Evolutionary conservation across 2,329 filamentous ascomycete genomes (phyloP).

Genomic region (Fusarium foetens): DNA sequence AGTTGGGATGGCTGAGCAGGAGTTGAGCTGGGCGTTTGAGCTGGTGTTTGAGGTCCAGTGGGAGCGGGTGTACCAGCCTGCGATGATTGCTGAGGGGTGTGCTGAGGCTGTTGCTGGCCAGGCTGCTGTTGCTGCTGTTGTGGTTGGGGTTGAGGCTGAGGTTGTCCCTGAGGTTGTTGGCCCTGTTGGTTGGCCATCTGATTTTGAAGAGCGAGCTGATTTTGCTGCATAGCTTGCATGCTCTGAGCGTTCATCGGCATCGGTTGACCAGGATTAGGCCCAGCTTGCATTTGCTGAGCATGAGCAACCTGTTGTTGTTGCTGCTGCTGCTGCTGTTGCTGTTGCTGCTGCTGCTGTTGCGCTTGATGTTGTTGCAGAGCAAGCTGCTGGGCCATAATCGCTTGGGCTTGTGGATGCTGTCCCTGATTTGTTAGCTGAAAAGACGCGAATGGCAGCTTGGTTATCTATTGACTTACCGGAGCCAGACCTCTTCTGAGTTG

Average conservation of each 20-base stretch:
- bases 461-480: conserved; percentile 51
- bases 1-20: conserved; percentile 49
- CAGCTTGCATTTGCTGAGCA: conserved; percentile 54
- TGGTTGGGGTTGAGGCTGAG: conserved; percentile 42
- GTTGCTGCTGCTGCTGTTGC: conserved; percentile 47
- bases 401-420: conserved; percentile 48
- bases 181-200: conserved; percentile 47
- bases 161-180: conserved; percentile 44
- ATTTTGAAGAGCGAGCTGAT: conserved; percentile 50
- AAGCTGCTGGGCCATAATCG: conserved; percentile 56
- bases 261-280: conserved; percentile 58
- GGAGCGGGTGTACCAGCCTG: conserved; percentile 55
- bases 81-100: conserved; percentile 57
- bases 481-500: conserved; percentile 57
- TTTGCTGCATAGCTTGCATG: conserved; percentile 57
- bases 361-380: conserved; percentile 47
- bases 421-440: conserved; percentile 38
- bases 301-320: conserved; percentile 52
- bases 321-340: conserved; percentile 49
- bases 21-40: conserved; percentile 57
- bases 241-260: conserved; percentile 61
- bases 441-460: background rate
- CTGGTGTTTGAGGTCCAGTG: conserved; percentile 58
- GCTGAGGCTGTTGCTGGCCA: conserved; percentile 56
- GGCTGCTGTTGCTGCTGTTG: conserved; percentile 47